Percentiles rank a stretch among this genome's conserved stretches.
Evolutionary conservation across 1,139 yeast genomes (phyloP).

Genomic region (Kodamaea suecica): DNA sequence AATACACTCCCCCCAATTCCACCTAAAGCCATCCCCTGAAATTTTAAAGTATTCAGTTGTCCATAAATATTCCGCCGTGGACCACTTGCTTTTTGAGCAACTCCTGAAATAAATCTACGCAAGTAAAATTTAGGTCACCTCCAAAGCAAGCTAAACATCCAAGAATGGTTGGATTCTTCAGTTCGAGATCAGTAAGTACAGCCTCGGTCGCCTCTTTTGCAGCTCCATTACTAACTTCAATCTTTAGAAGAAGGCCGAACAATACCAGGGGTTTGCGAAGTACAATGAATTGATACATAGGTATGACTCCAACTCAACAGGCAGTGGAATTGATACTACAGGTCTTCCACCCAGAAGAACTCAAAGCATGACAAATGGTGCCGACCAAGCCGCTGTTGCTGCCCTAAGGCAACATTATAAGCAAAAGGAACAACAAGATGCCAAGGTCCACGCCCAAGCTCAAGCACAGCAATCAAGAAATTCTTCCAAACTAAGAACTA

Average conservation of each 20-base stretch:
- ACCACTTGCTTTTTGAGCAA: no score
- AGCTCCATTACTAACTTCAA: no score
- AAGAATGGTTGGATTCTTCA: conserved; percentile 16
- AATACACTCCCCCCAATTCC: no score
- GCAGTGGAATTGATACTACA: conserved; percentile 7
- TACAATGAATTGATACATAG: conserved; percentile 33
- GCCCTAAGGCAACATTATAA: conserved; percentile 36
- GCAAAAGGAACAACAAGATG: conserved; percentile 2
- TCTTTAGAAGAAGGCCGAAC: conserved; percentile 14
- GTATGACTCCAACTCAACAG: conserved; percentile 16
- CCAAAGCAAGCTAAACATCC: background rate
- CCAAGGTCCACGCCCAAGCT: conserved; percentile 1
- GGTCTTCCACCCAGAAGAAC: conserved; percentile 13
- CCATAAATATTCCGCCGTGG: no score
- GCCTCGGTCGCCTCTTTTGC: background rate
- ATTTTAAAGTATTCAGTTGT: no score
- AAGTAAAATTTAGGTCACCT: no score
- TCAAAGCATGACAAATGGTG: conserved; percentile 29
- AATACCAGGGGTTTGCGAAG: conserved; percentile 38
- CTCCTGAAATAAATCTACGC: no score
- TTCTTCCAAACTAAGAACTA: conserved; percentile 12
- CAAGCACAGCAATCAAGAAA: conserved; percentile 5
- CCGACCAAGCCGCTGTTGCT: conserved; percentile 45
- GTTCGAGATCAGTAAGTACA: conserved; percentile 15
- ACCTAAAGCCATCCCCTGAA: no score